Evolutionary conservation across 345 rosid genomes (phyloP), one percentile per base, ranked within the genome.

Genomic region (Ailanthus altissimus): DNA sequence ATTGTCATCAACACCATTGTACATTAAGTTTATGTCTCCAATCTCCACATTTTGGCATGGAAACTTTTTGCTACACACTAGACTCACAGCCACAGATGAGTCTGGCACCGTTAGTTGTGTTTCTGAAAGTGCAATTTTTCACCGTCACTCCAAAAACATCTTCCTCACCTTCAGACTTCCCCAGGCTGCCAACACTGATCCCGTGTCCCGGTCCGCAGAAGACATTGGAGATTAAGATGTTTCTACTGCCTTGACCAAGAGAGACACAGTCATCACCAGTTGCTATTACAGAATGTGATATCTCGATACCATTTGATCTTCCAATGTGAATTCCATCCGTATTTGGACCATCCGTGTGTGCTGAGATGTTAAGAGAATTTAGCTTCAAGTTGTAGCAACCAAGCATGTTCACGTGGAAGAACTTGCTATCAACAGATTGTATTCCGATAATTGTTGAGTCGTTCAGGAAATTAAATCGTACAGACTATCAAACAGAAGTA

Each of bases 261-360:
- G 81, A 84, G 12, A 84, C 70, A 23, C 85, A 84, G 6, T 79
- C 87, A 60, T 84, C 87, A 0, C 85, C 80, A 0, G 83, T 81
- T 38, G 75, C 78, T 9, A 82, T 82, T 18, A 28, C 70, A 0
- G 80, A 70, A 38, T 68, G 69, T 6, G 50, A 11, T 21, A 84
- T 77, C 2, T 67, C 62, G 42, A 82, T 74, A 0, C 78, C 72
- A 9, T 38, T 74, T n/a, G 84, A 84, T 9, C 15, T 18, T 54
- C 57, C 45, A 4, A 77, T 73, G 45, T 72, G 82, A 72, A 84
- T 84, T 6, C 85, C 83, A 18, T 80, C 85, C 0, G 80, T 80
- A 66, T 82, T 82, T 1, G 85, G 82, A 72, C 82, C 82, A 14
- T 65, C 49, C 0, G 46, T 51, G 5, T 75, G 13, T 21, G 87